Percentiles rank a stretch among this genome's conserved stretches.
Conservation (phyloP, 176 grass and related monocot genomes). For the Bothriochloa decipiens region DNA sequence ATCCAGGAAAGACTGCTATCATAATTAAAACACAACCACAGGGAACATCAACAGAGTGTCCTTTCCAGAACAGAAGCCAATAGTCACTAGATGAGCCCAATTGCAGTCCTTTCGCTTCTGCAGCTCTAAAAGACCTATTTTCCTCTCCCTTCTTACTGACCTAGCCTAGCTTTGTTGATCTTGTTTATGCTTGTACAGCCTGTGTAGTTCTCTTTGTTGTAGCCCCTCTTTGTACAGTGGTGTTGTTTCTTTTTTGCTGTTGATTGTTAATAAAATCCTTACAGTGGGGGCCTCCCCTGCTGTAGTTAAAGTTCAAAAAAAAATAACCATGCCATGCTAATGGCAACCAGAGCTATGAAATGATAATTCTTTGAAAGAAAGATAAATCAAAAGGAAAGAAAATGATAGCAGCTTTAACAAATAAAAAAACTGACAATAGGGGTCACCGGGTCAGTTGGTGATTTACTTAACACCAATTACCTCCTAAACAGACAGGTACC, state of each 20-base stretch:
- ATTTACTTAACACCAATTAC: not conserved
- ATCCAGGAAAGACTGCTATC: not conserved
- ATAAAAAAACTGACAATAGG: not conserved
- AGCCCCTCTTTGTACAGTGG: no score
- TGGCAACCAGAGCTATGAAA: not conserved
- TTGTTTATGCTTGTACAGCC: no score
- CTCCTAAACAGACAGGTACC: not conserved
- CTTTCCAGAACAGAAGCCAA: not conserved
- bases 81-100: not conserved
- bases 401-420: not conserved
- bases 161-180: no score
- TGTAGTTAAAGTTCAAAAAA: no score
- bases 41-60: not conserved
- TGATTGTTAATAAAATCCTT: no score
- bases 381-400: not conserved
- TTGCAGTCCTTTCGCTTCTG: no score
- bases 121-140: no score
- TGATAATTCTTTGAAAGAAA: constrained; percentile 3
- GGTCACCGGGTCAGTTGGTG: not conserved
- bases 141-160: no score
- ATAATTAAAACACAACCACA: constrained; percentile 11
- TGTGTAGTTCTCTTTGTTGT: no score
- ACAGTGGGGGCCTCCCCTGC: no score
- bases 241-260: no score
- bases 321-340: not conserved